phyloP scores from a whole-genome alignment of 805 yeast genomes.

The Brettanomyces nanus region DNA sequence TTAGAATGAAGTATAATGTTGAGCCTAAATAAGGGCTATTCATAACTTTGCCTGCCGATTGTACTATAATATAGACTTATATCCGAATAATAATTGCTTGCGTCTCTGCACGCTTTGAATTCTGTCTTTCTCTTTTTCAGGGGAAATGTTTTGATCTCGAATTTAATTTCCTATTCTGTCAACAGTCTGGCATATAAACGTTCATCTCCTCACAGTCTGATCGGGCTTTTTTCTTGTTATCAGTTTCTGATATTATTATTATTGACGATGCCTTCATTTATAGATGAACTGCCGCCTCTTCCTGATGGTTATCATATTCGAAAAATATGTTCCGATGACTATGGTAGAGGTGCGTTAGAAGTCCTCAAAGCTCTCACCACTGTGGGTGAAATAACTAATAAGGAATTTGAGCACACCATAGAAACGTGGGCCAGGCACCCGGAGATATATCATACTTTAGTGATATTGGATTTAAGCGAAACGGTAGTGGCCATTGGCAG shows the following conservation, averaged over 20 bases:
- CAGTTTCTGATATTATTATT: too few relatives aligned
- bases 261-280: too few relatives aligned
- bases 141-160: too few relatives aligned
- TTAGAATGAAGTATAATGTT: constrained; percentile 82
- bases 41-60: too few relatives aligned
- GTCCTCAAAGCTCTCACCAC: constrained; percentile 66
- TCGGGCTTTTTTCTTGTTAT: too few relatives aligned
- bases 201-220: too few relatives aligned
- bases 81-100: too few relatives aligned
- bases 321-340: constrained; percentile 47
- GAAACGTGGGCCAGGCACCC: constrained; percentile 48
- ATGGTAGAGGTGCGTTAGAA: constrained; percentile 49
- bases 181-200: too few relatives aligned
- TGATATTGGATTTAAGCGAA: constrained; percentile 46
- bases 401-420: constrained; percentile 42
- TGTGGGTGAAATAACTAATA: constrained; percentile 62
- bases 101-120: too few relatives aligned
- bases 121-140: too few relatives aligned
- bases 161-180: too few relatives aligned
- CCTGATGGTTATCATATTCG: constrained; percentile 71
- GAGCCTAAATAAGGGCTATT: constrained; percentile 45
- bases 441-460: constrained; percentile 59
- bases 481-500: constrained; percentile 78
- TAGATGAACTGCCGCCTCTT: constrained; percentile 4
- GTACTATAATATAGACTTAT: too few relatives aligned